phyloP scores from a whole-genome alignment of 176 grass and related monocot genomes.

The Dactylis glomerata region DNA sequence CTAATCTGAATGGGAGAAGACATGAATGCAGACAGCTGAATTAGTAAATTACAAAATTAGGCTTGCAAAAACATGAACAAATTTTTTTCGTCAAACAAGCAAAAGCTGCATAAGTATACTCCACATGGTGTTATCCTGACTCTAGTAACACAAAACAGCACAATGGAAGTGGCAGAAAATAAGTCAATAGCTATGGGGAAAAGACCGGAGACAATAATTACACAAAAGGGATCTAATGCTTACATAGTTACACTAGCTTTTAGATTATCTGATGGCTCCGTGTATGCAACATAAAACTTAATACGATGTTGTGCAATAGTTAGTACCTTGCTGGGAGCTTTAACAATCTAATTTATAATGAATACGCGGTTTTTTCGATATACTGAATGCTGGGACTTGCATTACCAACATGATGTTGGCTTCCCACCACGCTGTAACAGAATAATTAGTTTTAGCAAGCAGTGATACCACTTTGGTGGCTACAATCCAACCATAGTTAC shows the following conservation, averaged over 20 bases:
- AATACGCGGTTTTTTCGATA: too few species aligned
- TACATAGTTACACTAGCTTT: background rate
- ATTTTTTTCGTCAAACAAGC: background rate
- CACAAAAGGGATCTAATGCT: background rate
- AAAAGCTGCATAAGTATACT: background rate
- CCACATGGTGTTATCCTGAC: background rate
- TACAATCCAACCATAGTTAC: background rate
- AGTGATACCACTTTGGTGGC: background rate
- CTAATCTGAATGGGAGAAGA: conserved; percentile 47
- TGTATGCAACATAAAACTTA: background rate
- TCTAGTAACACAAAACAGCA: background rate
- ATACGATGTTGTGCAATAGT: background rate
- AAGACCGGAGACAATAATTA: background rate
- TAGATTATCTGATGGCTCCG: background rate
- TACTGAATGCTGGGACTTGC: background rate
- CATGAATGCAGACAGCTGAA: background rate
- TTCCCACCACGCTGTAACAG: background rate
- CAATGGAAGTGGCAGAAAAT: background rate
- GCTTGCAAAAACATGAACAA: background rate
- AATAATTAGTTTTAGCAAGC: background rate
- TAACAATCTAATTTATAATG: background rate
- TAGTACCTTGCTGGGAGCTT: background rate
- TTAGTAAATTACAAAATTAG: background rate
- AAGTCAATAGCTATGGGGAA: background rate
- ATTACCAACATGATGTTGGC: background rate